These are phyloP conservation scores for Adansonia grandidieri DNA, from an alignment of 441 rosid species.

Conservation along the genomic window DNA sequence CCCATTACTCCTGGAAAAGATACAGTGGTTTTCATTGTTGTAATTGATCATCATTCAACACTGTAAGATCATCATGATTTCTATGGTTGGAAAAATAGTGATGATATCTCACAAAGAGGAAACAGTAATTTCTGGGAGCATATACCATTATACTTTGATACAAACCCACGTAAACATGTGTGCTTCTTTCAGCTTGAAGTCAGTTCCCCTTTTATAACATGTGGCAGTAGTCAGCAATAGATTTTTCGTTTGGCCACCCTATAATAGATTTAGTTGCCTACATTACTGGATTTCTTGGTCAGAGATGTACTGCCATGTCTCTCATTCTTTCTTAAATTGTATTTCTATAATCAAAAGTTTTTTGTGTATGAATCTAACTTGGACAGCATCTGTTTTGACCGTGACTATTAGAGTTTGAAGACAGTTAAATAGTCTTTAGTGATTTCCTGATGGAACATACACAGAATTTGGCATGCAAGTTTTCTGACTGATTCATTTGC, in stretches of 20 bases:
- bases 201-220: neutral
- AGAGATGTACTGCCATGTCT: neutral
- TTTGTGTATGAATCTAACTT: neutral
- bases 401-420: neutral
- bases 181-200: neutral
- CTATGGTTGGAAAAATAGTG: neutral
- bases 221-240: neutral
- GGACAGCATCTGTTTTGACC: neutral
- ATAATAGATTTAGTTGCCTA: neutral
- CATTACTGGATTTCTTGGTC: neutral
- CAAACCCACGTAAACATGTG: neutral
- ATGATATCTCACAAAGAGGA: neutral
- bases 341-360: neutral
- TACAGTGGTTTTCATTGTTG: neutral
- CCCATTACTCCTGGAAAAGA: neutral
- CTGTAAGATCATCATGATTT: constrained; percentile 8
- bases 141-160: neutral
- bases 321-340: neutral
- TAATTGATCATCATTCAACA: neutral
- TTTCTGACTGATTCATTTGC: constrained; percentile 20
- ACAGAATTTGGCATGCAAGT: neutral
- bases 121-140: neutral
- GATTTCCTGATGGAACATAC: neutral
- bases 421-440: neutral
- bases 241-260: neutral